Base-by-base conservation (phyloP, 2,329 filamentous ascomycete genomes). In the Nigrospora sphaerica region DNA sequence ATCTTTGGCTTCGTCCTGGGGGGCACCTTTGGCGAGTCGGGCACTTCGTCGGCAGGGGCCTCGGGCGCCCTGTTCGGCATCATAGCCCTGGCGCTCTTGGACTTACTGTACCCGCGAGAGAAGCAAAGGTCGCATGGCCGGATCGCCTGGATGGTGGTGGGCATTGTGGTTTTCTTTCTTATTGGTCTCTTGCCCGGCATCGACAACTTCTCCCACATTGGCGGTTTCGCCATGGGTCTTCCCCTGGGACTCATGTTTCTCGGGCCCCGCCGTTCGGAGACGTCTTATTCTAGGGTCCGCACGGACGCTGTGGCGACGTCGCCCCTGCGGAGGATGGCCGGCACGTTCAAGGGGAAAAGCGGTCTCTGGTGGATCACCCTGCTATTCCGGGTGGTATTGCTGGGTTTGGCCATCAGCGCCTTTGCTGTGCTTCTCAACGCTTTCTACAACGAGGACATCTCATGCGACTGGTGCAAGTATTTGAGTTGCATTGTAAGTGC, bases 321-420 rank as follows among this genome's bases (percentile, higher is more conserved):
- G 1, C 81, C 85, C 54, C 61, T 80, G 46, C 80, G 81, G 57
- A 80, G 77, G 48, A 80, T 85, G 0, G 62, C 83, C 5, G 83
- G 81, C 6, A 96, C 96, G 68, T 97, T 97, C 71, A 92, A 91
- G 63, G 89, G 88, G 17, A 80, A 93, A 16, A 95, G 95, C 64
- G 86, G 87, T 18, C 74, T 95, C 9, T 98, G 93, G 93, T 98
- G 93, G 93, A 86, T 73, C 6, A 98, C 93, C 92, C 97, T 92
- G 92, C 67, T 95, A 18, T 76, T 97, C 28, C 80, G 93, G n/a
- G 87, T 78, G 1, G 88, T 78, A 0, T 84, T 86, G 19, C 70
- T 98, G 44, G 77, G 95, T 9, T 77, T 83, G 14, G 86, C 91
- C 32, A 73, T 95, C 33, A 77, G 95, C 37, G 85, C 85, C 1